Conservation (phyloP, 768 basidiomycete species). For the Inosperma sp. region DNA sequence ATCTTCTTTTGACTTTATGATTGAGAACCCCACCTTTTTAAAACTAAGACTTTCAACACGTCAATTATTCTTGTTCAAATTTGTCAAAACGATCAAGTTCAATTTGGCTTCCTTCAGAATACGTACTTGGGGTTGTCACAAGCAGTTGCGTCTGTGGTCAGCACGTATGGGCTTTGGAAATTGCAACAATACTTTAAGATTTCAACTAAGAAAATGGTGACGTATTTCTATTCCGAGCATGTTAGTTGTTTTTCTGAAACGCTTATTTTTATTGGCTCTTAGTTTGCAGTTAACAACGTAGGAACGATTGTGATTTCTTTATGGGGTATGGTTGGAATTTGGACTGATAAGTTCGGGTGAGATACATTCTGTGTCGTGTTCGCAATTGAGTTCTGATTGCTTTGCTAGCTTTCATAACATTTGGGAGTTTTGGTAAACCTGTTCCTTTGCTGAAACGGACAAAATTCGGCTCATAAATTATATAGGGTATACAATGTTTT, state of each 20-base stretch:
- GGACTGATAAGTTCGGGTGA: slow-evolving; percentile 71
- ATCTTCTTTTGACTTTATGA: not conserved
- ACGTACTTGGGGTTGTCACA: slow-evolving; percentile 77
- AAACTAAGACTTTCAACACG: slow-evolving; percentile 76
- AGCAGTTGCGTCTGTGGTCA: slow-evolving; percentile 66
- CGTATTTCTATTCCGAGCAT: no score
- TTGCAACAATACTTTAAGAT: slow-evolving; percentile 76
- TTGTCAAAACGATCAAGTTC: slow-evolving; percentile 76
- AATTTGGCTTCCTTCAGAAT: slow-evolving; percentile 74
- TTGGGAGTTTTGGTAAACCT: slow-evolving; percentile 80
- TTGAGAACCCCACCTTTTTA: not conserved
- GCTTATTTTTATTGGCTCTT: not conserved
- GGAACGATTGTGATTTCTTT: slow-evolving; percentile 73
- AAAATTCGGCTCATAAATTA: slow-evolving; percentile 1
- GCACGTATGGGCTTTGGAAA: slow-evolving; percentile 77
- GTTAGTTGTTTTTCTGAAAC: no score
- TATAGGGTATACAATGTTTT: slow-evolving; percentile 72
- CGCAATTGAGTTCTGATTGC: not conserved
- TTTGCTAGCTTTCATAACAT: slow-evolving; percentile 56
- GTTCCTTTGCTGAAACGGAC: slow-evolving; percentile 10
- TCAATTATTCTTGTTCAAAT: slow-evolving; percentile 69
- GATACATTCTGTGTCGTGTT: slow-evolving; percentile 15
- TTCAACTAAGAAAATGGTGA: slow-evolving; percentile 76
- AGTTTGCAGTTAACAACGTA: slow-evolving; percentile 76
- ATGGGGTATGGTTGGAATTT: slow-evolving; percentile 85